Evolutionary conservation across 2,329 filamentous ascomycete species (phyloP), one percentile per base, ranked within the genome.

Genomic region (Byssochlamys sp.): DNA sequence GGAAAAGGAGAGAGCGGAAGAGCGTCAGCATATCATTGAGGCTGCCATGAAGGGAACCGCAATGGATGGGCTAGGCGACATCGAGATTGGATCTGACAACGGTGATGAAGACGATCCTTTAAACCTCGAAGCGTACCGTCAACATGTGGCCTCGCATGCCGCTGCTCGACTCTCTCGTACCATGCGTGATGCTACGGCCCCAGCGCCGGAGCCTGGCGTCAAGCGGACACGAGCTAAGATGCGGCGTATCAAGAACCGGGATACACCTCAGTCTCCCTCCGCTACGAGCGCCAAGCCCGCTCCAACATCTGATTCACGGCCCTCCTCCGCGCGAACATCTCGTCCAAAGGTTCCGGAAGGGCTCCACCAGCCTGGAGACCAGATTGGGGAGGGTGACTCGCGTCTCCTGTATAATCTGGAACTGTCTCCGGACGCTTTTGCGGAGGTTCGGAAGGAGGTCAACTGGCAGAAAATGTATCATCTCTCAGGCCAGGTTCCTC

Each of bases 381-480:
- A 71, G 5, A 81, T 95, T 54, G 91, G 89, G 52, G 88, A 91
- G 70, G 88, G 90, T 6, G 91, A 96, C 68, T 95, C 90, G 0
- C 81, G 80, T 49, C 81, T 97, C 48, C 78, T 91, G 39, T 78
- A 85, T 60, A 77, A 91, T 61, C 74, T 96, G 31, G 80, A 96
- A 1, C 79, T 88, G 1, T 64, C 73, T 0, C 14, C 62, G 2
- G 77, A 79, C 14, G 80, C 87, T 4, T 96, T 96, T 69, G 79
- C 85, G 24, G 80, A 80, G 45, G 77, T 96, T 14, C 84, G 84
- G 55, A 75, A 81, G 12, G 91, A 97, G 70, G 85, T 96, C 0
- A 77, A 81, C 63, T 99, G 92, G 91, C 87, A 92, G 68, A 87
- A 83, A 62, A 97, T 99, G 94, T 87, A 86, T 50, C 94, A 97